Conservation (phyloP, 2,329 filamentous ascomycete genomes). For the Leptographium flavum region DNA sequence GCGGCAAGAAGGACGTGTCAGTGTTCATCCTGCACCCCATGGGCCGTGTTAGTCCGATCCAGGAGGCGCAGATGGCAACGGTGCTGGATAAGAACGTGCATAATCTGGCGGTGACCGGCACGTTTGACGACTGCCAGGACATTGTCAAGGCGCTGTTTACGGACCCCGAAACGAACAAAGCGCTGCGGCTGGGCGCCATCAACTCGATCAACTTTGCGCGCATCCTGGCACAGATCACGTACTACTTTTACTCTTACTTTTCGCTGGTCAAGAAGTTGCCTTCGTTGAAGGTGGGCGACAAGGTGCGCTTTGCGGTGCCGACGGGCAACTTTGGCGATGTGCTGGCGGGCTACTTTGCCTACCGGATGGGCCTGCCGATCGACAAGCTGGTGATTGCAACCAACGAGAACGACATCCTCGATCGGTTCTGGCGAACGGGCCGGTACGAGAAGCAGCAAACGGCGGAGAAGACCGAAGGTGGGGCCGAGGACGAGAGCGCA, state of each 20-base stretch:
- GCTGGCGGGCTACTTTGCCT: constrained; percentile 79
- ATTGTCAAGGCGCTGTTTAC: constrained; percentile 88
- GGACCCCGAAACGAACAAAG: constrained; percentile 69
- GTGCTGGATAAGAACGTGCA: constrained; percentile 83
- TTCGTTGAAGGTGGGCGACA: constrained; percentile 48
- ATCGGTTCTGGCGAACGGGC: constrained; percentile 87
- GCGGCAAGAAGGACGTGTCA: constrained; percentile 92
- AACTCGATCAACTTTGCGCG: constrained; percentile 96
- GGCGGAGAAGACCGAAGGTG: not conserved
- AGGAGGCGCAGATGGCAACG: constrained; percentile 96
- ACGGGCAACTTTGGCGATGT: constrained; percentile 95
- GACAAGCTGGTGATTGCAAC: constrained; percentile 81
- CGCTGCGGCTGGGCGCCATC: constrained; percentile 75
- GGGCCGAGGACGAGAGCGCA: no score
- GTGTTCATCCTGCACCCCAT: constrained; percentile 92
- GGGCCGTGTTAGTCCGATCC: constrained; percentile 78
- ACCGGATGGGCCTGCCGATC: constrained; percentile 44
- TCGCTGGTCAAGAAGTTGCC: constrained; percentile 49
- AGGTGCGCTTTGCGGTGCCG: constrained; percentile 75
- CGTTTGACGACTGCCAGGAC: constrained; percentile 95
- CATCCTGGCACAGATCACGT: constrained; percentile 91
- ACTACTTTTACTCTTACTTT: constrained; percentile 96
- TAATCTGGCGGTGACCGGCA: constrained; percentile 78
- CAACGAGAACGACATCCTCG: constrained; percentile 93
- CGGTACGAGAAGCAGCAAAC: constrained; percentile 61